Percentiles rank a stretch among this genome's conserved stretches.
These are phyloP conservation scores for Fusarium staphyleae DNA, from an alignment of 2,329 filamentous ascomycete species.

Conservation along the genomic window DNA sequence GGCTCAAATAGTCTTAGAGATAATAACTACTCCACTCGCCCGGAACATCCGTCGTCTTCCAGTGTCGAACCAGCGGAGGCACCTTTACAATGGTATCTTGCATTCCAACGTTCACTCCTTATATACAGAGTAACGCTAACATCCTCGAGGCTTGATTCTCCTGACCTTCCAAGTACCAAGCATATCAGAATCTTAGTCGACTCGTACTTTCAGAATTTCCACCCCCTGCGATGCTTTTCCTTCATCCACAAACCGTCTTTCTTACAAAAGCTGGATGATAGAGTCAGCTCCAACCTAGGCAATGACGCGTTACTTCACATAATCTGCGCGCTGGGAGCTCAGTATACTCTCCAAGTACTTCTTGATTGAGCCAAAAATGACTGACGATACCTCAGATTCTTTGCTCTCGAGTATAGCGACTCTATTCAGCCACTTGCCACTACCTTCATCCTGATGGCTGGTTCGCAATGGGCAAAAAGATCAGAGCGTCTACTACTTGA, in stretches of 20 bases:
- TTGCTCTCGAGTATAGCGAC: slow-evolving; percentile 20
- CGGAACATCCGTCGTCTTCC: neutral
- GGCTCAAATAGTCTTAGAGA: neutral
- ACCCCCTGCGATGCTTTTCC: slow-evolving; percentile 36
- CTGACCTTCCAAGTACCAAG: slow-evolving; percentile 9
- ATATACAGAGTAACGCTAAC: neutral
- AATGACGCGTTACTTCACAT: slow-evolving; percentile 33
- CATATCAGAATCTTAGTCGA: slow-evolving; percentile 27
- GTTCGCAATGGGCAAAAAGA: slow-evolving; percentile 22
- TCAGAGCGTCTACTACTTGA: slow-evolving; percentile 17
- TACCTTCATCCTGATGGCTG: slow-evolving; percentile 15
- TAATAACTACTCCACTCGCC: neutral
- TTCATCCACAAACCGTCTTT: slow-evolving; percentile 40
- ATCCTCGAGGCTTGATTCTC: slow-evolving; percentile 11
- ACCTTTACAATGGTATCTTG: neutral
- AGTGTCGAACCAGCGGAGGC: neutral
- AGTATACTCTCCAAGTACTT: slow-evolving; percentile 9
- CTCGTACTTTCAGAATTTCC: slow-evolving; percentile 37
- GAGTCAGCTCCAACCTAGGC: slow-evolving; percentile 13
- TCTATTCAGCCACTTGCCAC: slow-evolving; percentile 2
- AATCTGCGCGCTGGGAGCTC: slow-evolving; percentile 34
- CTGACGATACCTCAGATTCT: slow-evolving; percentile 12
- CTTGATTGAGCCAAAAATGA: neutral
- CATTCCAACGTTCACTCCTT: neutral
- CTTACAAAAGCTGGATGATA: slow-evolving; percentile 31